Evolutionary conservation across 139 green algal species (phyloP).

Genomic region (Diplosphaera chodatii): DNA sequence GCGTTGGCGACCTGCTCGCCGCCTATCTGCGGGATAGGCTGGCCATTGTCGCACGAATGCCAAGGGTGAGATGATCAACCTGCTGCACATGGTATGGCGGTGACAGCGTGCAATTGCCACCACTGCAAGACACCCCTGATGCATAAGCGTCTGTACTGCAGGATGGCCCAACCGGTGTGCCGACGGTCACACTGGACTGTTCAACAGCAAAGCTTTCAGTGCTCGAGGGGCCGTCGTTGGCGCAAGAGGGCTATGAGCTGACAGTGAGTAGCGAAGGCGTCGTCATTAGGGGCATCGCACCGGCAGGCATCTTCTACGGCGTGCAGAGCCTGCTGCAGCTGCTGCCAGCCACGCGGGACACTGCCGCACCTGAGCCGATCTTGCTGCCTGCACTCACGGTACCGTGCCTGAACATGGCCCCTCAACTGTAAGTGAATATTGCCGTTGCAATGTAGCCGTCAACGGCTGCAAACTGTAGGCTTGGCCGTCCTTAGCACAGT

Average conservation of each 20-base stretch:
- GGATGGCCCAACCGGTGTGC: background rate
- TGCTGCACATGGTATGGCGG: too few species aligned
- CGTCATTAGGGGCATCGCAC: constrained; percentile 14
- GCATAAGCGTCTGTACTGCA: too few species aligned
- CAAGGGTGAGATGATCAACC: background rate
- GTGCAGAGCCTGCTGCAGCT: constrained; percentile 48
- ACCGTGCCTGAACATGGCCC: too few species aligned
- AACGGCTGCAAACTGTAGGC: too few species aligned
- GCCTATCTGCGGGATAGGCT: background rate
- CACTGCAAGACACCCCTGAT: too few species aligned
- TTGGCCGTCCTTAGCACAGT: too few species aligned
- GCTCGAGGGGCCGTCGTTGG: constrained; percentile 5
- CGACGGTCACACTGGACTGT: background rate
- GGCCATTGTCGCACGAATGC: background rate
- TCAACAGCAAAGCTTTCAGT: background rate
- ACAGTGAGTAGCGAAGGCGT: constrained; percentile 17
- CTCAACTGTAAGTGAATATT: too few species aligned
- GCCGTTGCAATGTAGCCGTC: too few species aligned
- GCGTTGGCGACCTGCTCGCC: background rate
- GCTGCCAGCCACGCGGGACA: constrained; percentile 11
- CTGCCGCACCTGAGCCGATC: background rate
- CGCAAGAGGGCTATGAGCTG: constrained; percentile 43
- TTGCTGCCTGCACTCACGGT: background rate
- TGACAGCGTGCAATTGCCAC: too few species aligned
- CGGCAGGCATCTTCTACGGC: constrained; percentile 50